Evolutionary conservation across 2,329 filamentous ascomycete species (phyloP).

Genomic region (Claviceps sp.): DNA sequence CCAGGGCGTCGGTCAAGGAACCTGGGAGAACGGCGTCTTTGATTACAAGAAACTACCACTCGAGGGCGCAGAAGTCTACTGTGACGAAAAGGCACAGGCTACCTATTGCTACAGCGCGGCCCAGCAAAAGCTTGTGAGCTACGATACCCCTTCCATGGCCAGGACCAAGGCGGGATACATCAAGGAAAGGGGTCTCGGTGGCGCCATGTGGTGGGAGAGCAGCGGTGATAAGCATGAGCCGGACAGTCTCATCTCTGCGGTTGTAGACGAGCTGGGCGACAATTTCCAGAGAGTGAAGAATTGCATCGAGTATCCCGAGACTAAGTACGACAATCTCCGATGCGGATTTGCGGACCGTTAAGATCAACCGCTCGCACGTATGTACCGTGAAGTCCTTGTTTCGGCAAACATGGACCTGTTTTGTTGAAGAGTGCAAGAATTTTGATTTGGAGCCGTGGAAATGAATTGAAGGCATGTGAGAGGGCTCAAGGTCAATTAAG

Average conservation of each 20-base stretch:
- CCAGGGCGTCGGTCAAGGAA: conserved; percentile 61
- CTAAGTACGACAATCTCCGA: conserved; percentile 58
- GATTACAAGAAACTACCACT: conserved; percentile 80
- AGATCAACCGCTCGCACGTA: neutral
- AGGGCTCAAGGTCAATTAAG: too few relatives aligned
- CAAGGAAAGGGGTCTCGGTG: conserved; percentile 53
- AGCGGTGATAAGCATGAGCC: conserved; percentile 57
- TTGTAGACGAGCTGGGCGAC: conserved; percentile 47
- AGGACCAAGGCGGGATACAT: conserved; percentile 61
- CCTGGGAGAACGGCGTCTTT: conserved; percentile 74
- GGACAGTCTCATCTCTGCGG: conserved; percentile 54
- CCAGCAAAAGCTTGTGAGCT: conserved; percentile 58
- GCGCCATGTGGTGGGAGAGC: conserved; percentile 97
- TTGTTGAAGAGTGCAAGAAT: too few relatives aligned
- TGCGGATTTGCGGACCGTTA: conserved; percentile 38
- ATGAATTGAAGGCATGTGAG: too few relatives aligned
- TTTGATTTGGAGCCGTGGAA: too few relatives aligned
- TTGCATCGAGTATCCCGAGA: conserved; percentile 48
- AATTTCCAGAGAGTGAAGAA: conserved; percentile 41
- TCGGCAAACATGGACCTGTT: too few relatives aligned
- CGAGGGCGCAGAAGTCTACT: conserved; percentile 46
- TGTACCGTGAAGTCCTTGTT: too few relatives aligned
- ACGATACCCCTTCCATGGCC: conserved; percentile 59
- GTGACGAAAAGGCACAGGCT: conserved; percentile 52
- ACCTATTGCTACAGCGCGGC: conserved; percentile 63